phyloP scores from a whole-genome alignment of 352 stramenopile genomes.

The Globisporangium iwayamae region DNA sequence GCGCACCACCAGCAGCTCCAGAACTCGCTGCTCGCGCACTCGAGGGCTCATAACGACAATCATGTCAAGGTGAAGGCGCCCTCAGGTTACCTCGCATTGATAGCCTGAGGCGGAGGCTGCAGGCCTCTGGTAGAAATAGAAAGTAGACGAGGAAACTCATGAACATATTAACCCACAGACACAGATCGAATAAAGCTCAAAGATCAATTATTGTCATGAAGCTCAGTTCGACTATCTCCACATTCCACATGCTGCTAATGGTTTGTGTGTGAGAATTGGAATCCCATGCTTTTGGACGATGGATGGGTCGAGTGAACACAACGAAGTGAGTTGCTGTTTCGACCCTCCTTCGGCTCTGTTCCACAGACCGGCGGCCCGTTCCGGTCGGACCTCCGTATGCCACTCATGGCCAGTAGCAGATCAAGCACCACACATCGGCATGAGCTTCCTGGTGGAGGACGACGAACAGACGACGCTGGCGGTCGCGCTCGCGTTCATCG shows the following conservation, averaged over 20 bases:
- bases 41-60: background rate
- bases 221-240: too few species aligned
- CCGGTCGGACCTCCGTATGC: too few species aligned
- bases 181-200: background rate
- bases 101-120: background rate
- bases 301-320: too few species aligned
- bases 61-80: background rate
- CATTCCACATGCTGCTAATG: too few species aligned
- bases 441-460: background rate
- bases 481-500: conserved; percentile 12
- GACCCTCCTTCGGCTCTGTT: too few species aligned
- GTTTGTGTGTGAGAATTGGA: too few species aligned
- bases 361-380: too few species aligned
- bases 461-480: conserved; percentile 4
- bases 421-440: too few species aligned
- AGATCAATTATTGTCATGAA: too few species aligned
- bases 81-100: background rate
- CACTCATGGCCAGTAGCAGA: too few species aligned
- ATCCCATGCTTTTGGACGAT: too few species aligned
- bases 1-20: conserved; percentile 14
- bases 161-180: background rate
- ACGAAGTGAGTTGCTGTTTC: too few species aligned
- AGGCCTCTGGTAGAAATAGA: background rate
- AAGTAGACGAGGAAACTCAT: background rate
- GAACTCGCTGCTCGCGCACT: conserved; percentile 8